A percentile compares a stretch with the other conserved stretches of the same genome.
These are phyloP conservation scores for Pestalotiopsis sp. DNA, from an alignment of 2,329 filamentous ascomycete species.

Conservation along the genomic window DNA sequence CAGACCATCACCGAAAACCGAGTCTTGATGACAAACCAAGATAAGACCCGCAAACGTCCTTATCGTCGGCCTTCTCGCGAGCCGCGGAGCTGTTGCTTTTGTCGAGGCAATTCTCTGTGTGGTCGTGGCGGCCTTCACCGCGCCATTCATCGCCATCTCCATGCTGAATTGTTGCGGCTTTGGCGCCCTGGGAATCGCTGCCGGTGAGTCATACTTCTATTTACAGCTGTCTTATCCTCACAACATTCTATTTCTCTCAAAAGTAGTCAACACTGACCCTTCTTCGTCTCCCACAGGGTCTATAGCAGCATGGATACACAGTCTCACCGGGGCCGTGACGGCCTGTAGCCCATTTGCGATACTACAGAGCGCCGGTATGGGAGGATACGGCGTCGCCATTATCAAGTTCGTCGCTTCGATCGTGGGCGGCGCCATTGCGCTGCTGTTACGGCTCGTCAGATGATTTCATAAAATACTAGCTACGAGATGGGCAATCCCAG, in stretches of 20 bases:
- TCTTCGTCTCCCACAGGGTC: conserved; percentile 20
- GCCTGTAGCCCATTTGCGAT: conserved; percentile 28
- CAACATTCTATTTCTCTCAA: too few species aligned
- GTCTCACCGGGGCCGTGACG: conserved; percentile 29
- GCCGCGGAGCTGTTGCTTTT: too few species aligned
- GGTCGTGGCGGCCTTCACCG: neutral
- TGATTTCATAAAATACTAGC: too few species aligned
- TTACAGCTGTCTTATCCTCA: too few species aligned
- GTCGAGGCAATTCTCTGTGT: too few species aligned
- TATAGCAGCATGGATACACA: conserved; percentile 27
- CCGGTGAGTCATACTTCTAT: neutral
- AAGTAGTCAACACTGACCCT: neutral
- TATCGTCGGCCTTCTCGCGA: too few species aligned
- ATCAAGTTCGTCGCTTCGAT: neutral
- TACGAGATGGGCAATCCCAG: too few species aligned
- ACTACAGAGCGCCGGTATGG: conserved; percentile 33
- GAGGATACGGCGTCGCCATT: conserved; percentile 18
- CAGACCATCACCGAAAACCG: too few species aligned
- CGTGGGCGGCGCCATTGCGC: neutral
- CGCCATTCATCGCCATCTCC: too few species aligned
- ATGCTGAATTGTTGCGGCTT: neutral
- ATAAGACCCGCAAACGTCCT: too few species aligned
- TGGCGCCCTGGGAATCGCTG: neutral
- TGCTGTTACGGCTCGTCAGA: too few species aligned
- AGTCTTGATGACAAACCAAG: too few species aligned